Base-by-base conservation (phyloP, 768 basidiomycete species). In the Pleurotus salmoneostramineus region DNA sequence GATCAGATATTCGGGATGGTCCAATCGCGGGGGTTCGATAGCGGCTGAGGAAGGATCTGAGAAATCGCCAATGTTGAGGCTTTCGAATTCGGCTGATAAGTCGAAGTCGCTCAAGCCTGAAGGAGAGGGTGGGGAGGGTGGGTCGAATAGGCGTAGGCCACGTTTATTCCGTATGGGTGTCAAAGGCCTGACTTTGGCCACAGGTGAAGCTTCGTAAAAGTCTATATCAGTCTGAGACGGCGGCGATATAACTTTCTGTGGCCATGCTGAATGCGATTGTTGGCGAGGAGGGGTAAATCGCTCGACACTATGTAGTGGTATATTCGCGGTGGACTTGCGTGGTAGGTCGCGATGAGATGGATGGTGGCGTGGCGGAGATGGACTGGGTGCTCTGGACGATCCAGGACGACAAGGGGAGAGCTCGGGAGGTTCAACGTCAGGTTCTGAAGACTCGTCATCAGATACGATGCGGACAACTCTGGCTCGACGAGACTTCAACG, bases 101-200 rank as follows among this genome's bases (percentile, higher is more conserved):
- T 87, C 79, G 47, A 82, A 69, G 59, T 85, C 82, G 12, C 74
- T 73, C 0, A 83, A 78, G 11, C 80, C 78, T 2, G 80, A 74
- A 2, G 83, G 82, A 4, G 85, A 83, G 5, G 83, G 82, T 10
- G 84, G 82, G 8, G 78, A 79, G 2, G 74, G 78, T 12, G 74
- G 83, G 42, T 73, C 74, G 45, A 74, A 76, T 5, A 72, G 68
- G 35, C 69, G 72, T 49, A 76, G 75, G 12, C 71, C 65, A 14
- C 72, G 72, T 27, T 69, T 67, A 36, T 75, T 72, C 14, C 82
- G 80, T 56, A 90, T 87, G 6, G 89, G 89, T 3, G 89, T 91
- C 33, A 90, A 77, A 61, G 78, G 83, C 27, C 87, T 83, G n/a
- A 76, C 65, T 61, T 79, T 85, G 31, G 72, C 64, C 46, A 69